phyloP scores from a whole-genome alignment of 208 protist species.

The Acanthamoeba castellanii region DNA sequence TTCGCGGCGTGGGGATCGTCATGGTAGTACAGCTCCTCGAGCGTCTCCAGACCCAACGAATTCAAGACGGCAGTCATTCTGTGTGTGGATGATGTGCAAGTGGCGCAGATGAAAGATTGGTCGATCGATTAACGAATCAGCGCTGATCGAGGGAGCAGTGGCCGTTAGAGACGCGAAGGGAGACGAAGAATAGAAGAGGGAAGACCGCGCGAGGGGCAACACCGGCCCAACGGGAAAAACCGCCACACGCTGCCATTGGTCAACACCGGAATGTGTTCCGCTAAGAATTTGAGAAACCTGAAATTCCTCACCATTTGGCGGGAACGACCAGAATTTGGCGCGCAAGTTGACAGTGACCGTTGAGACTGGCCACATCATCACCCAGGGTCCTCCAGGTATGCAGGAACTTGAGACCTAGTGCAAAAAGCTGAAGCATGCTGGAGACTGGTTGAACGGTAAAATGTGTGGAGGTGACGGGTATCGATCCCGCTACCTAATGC shows the following conservation, averaged over 20 bases:
- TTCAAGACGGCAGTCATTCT: slow-evolving; percentile 22
- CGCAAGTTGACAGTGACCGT: not conserved
- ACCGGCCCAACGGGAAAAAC: not conserved
- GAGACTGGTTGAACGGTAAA: too few species aligned
- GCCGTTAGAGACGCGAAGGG: not conserved
- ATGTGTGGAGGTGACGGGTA: slow-evolving; percentile 2
- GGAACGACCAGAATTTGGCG: not conserved
- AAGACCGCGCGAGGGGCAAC: not conserved
- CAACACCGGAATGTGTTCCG: not conserved
- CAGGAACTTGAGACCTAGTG: too few species aligned
- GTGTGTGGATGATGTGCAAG: not conserved
- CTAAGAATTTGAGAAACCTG: slow-evolving; percentile 9
- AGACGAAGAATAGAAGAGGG: not conserved
- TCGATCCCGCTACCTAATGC: slow-evolving; percentile 37
- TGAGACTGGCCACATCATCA: not conserved
- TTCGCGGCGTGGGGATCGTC: not conserved
- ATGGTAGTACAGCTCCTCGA: slow-evolving; percentile 22
- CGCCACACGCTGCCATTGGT: not conserved
- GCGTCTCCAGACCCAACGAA: not conserved
- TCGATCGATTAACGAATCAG: not conserved
- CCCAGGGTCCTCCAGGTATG: too few species aligned
- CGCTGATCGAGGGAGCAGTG: not conserved
- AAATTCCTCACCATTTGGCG: not conserved
- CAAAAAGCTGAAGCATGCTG: too few species aligned
- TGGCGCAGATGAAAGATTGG: not conserved